A percentile compares a stretch with the other conserved stretches of the same genome.
phyloP scores from a whole-genome alignment of 2,329 filamentous ascomycete genomes.

The Fusarium compactum region DNA sequence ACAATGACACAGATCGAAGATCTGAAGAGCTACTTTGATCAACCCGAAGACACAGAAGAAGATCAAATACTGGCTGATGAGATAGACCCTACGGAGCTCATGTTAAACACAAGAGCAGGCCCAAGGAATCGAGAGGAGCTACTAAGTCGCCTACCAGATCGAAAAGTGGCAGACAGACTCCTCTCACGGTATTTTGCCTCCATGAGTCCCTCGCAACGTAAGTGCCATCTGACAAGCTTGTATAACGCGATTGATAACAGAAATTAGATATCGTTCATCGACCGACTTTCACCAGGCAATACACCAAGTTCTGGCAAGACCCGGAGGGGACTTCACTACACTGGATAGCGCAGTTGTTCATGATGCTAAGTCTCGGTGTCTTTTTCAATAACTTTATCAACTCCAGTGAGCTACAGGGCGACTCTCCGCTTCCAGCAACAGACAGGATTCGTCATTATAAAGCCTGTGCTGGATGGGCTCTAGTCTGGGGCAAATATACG shows the following conservation, averaged over 20 bases:
- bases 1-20: constrained; percentile 64
- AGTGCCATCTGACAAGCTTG: constrained; percentile 25
- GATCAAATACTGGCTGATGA: constrained; percentile 52
- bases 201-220: constrained; percentile 64
- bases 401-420: constrained; percentile 58
- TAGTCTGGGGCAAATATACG: constrained; percentile 64
- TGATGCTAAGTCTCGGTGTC: constrained; percentile 58
- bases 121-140: constrained; percentile 60
- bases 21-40: constrained; percentile 68
- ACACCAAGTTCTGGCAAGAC: constrained; percentile 63
- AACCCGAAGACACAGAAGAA: constrained; percentile 55
- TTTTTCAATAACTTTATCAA: constrained; percentile 60
- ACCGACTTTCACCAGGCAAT: constrained; percentile 64
- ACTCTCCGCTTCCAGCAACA: constrained; percentile 55
- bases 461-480: constrained; percentile 63
- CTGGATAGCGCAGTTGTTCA: constrained; percentile 66
- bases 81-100: constrained; percentile 55
- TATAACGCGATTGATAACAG: constrained; percentile 10
- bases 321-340: constrained; percentile 54
- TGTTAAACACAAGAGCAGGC: constrained; percentile 56
- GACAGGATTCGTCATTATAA: constrained; percentile 63
- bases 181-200: constrained; percentile 67
- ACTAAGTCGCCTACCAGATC: constrained; percentile 61
- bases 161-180: constrained; percentile 61
- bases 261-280: constrained; percentile 63